A percentile compares a stretch with the other conserved stretches of the same genome.
phyloP scores from a whole-genome alignment of 371 early-diverging fungal species.

The Mortierella sp. region DNA sequence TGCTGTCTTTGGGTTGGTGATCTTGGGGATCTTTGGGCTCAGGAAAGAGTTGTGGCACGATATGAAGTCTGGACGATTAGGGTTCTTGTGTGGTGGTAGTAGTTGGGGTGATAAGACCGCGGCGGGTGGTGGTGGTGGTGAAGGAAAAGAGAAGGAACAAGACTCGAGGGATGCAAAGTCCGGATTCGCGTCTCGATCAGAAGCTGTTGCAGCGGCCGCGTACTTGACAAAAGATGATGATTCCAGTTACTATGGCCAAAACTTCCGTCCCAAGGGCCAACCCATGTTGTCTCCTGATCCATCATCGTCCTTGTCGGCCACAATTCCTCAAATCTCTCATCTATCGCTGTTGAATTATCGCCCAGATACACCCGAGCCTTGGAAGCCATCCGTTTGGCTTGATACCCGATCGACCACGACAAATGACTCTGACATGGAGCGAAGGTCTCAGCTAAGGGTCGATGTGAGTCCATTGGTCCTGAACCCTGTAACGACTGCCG shows the following conservation, averaged over 20 bases:
- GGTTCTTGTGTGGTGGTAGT: not conserved
- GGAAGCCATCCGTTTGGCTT: conserved; percentile 1
- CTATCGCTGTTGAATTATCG: not conserved
- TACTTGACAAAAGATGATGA: no score
- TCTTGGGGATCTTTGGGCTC: conserved; percentile 36
- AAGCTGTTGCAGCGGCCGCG: no score
- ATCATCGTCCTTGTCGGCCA: not conserved
- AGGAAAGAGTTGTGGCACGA: conserved; percentile 42
- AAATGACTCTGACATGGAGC: no score
- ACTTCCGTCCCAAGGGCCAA: no score
- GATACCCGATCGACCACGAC: not conserved
- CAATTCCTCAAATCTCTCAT: not conserved
- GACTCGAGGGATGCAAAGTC: no score
- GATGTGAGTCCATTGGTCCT: no score
- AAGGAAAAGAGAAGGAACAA: no score
- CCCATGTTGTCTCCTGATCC: no score
- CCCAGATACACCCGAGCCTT: conserved; percentile 6
- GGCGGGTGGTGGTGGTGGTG: not conserved
- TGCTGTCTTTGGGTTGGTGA: conserved; percentile 20
- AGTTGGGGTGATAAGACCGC: not conserved
- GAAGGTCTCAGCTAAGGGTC: no score
- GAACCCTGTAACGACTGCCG: no score
- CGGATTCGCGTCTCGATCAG: no score
- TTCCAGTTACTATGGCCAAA: no score
- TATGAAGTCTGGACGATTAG: conserved; percentile 5